Percentiles rank a stretch among this genome's conserved stretches.
Evolutionary conservation across 2,329 filamentous ascomycete genomes (phyloP).

Genomic region (Hypoxylon sp.): DNA sequence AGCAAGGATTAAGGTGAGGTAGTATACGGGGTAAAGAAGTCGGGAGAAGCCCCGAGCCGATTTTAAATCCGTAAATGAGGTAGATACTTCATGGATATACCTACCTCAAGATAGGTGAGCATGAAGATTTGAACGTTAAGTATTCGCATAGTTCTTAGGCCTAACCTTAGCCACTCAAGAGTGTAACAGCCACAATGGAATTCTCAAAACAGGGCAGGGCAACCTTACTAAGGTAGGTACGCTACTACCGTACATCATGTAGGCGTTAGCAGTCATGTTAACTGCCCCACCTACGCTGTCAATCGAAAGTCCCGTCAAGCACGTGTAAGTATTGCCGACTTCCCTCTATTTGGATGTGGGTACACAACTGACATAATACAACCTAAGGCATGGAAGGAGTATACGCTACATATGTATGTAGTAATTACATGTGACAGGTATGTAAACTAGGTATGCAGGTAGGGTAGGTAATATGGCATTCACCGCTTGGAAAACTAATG

Average conservation of each 20-base stretch:
- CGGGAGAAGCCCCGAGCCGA: conserved; percentile 10
- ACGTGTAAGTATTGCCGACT: conserved; percentile 20
- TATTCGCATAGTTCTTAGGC: not conserved
- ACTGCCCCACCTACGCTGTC: conserved; percentile 22
- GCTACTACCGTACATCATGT: conserved; percentile 1
- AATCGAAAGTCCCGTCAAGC: conserved; percentile 17
- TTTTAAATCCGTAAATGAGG: conserved; percentile 10
- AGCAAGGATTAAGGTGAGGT: not conserved
- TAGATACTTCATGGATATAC: not conserved
- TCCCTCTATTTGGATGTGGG: not conserved
- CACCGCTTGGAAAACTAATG: conserved; percentile 9
- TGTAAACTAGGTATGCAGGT: not conserved
- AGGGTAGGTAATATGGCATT: not conserved
- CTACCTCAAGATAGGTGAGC: not conserved
- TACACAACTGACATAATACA: conserved; percentile 5
- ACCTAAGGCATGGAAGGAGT: not conserved
- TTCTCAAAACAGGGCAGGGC: not conserved
- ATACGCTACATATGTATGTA: no score
- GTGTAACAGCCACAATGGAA: not conserved
- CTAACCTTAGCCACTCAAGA: not conserved
- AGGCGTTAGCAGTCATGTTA: conserved; percentile 29
- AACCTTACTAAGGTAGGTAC: conserved; percentile 1
- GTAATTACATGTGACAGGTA: conserved; percentile 9
- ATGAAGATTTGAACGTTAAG: not conserved
- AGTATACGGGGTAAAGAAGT: conserved; percentile 13